These are phyloP conservation scores for Microcos paniculata DNA, from an alignment of 345 rosid species.

Conservation along the genomic window DNA sequence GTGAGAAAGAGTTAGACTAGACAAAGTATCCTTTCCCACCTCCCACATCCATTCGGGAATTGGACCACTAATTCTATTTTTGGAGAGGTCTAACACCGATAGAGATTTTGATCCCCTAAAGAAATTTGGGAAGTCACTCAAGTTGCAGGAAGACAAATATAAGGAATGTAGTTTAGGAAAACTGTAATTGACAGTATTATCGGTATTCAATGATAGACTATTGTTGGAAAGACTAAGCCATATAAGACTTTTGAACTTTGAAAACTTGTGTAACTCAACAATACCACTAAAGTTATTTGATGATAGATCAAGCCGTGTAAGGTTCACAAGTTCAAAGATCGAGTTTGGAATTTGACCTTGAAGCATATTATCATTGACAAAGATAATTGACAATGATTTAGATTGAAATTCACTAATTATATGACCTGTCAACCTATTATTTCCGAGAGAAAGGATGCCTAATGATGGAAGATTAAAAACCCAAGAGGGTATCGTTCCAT, in stretches of 20 bases:
- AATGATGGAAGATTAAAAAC: too few species aligned
- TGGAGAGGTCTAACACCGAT: not conserved
- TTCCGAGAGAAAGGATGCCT: too few species aligned
- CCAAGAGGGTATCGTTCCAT: too few species aligned
- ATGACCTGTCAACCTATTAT: too few species aligned
- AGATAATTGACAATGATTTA: too few species aligned
- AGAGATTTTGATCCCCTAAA: not conserved
- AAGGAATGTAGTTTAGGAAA: not conserved
- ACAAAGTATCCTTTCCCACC: too few species aligned
- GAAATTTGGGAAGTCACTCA: conserved; percentile 16
- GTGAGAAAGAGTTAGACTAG: too few species aligned
- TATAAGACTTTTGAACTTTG: not conserved
- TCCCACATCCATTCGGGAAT: too few species aligned
- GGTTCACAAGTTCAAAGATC: not conserved
- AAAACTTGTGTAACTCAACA: not conserved
- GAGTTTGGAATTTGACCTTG: not conserved
- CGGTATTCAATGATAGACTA: not conserved
- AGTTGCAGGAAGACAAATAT: conserved; percentile 6
- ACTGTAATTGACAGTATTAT: not conserved
- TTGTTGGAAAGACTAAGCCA: not conserved
- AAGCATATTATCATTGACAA: too few species aligned
- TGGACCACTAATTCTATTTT: conserved; percentile 26
- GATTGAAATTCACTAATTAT: too few species aligned
- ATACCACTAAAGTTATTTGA: conserved; percentile 18
- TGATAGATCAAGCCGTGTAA: not conserved